Evolutionary conservation across 192 early-diverging fungal genomes (phyloP).

Genomic region (Oehlia diaphana): DNA sequence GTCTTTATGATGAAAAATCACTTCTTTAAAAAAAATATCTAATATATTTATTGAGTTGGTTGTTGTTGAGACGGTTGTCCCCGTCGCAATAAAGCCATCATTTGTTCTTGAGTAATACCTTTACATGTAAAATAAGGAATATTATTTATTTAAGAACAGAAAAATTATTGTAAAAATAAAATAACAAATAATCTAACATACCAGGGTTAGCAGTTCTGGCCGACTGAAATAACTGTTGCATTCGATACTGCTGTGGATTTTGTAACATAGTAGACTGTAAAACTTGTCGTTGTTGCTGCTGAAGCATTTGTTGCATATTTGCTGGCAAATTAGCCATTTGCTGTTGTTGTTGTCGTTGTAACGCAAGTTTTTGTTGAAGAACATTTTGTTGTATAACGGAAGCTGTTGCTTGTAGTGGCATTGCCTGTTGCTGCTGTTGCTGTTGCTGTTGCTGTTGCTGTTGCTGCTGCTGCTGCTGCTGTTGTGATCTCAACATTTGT

Average conservation of each 20-base stretch:
- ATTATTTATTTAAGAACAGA: not conserved
- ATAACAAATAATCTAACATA: not conserved
- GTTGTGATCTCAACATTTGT: not conserved
- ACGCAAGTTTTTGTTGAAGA: not conserved
- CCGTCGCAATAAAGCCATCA: not conserved
- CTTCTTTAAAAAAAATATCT: no score
- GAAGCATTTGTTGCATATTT: not conserved
- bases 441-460: constrained; percentile 4
- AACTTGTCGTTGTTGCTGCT: not conserved
- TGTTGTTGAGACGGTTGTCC: not conserved
- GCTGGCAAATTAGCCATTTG: no score
- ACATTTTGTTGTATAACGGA: not conserved
- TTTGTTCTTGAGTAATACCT: not conserved
- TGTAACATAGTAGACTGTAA: not conserved
- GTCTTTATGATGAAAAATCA: no score
- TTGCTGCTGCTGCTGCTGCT: constrained; percentile 9
- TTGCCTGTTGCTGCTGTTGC: not conserved
- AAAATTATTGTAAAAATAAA: not conserved
- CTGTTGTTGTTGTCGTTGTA: not conserved
- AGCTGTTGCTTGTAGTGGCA: not conserved
- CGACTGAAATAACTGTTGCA: no score
- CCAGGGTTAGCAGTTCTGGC: not conserved
- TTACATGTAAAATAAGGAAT: not conserved
- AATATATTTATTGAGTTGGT: not conserved
- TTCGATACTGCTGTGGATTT: not conserved